Evolutionary conservation across 768 basidiomycete genomes (phyloP).

Genomic region (Suillus subluteus): DNA sequence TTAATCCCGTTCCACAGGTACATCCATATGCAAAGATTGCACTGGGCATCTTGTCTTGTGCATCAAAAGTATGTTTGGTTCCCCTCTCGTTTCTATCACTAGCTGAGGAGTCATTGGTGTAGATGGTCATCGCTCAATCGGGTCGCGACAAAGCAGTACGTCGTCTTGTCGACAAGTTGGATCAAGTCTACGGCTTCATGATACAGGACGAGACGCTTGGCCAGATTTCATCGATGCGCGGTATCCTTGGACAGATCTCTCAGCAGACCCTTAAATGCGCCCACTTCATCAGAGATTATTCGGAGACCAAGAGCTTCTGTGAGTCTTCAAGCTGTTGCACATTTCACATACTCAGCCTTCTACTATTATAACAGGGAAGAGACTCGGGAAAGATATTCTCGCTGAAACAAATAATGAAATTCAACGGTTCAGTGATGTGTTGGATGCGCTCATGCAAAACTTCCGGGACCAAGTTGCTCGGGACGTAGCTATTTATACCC

Average conservation of each 20-base stretch:
- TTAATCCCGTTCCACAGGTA: not conserved
- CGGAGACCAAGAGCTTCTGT: too few species aligned
- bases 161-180: conserved; percentile 5
- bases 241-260: too few species aligned
- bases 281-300: too few species aligned
- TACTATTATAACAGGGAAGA: not conserved
- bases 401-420: not conserved
- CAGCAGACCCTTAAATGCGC: too few species aligned
- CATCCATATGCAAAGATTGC: conserved; percentile 14
- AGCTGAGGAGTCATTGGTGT: too few species aligned
- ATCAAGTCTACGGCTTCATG: conserved; percentile 10
- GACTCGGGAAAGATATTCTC: not conserved
- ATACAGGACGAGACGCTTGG: not conserved
- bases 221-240: too few species aligned
- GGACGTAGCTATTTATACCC: not conserved
- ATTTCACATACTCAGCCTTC: not conserved
- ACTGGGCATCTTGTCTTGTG: not conserved
- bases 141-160: not conserved
- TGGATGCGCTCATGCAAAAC: conserved; percentile 8
- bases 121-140: conserved; percentile 7
- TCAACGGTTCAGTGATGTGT: not conserved
- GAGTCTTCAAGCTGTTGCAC: too few species aligned
- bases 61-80: not conserved
- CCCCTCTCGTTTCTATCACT: too few species aligned
- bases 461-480: not conserved